phyloP scores from a whole-genome alignment of 192 early-diverging fungal species.

The Coemansia sp. region DNA sequence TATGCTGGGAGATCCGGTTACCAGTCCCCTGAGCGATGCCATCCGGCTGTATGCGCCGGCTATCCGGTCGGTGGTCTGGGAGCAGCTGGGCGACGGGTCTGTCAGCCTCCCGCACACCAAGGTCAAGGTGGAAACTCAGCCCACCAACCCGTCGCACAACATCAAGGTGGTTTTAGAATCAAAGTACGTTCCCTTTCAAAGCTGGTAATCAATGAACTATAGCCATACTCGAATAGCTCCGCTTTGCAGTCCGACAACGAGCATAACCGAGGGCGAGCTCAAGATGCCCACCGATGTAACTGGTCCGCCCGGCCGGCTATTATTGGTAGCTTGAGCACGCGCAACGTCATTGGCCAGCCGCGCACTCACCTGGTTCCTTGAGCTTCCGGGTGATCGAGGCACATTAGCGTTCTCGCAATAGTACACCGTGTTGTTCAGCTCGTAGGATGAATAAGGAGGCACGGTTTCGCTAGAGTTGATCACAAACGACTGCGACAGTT shows the following conservation, averaged over 20 bases:
- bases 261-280: slow-evolving; percentile 25
- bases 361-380: not conserved
- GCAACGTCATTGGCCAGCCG: slow-evolving; percentile 13
- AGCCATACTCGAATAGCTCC: slow-evolving; percentile 28
- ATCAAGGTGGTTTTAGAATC: slow-evolving; percentile 36
- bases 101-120: slow-evolving; percentile 30
- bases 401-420: slow-evolving; percentile 37
- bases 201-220: slow-evolving; percentile 27
- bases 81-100: slow-evolving; percentile 46
- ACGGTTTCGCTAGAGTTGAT: slow-evolving; percentile 54
- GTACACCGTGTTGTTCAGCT: slow-evolving; percentile 42
- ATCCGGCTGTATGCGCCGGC: slow-evolving; percentile 42
- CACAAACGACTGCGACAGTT: slow-evolving; percentile 71
- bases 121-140: slow-evolving; percentile 23
- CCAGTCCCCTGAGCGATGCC: slow-evolving; percentile 42
- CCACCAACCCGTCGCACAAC: slow-evolving; percentile 6
- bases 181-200: slow-evolving; percentile 31
- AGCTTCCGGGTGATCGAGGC: slow-evolving; percentile 15
- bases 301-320: slow-evolving; percentile 24
- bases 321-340: slow-evolving; percentile 24
- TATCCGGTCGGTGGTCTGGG: slow-evolving; percentile 34
- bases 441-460: slow-evolving; percentile 43
- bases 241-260: slow-evolving; percentile 35
- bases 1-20: slow-evolving; percentile 22
- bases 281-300: slow-evolving; percentile 29